Evolutionary conservation across 768 basidiomycete species (phyloP).

Genomic region (Amanita pseudoporphyria): DNA sequence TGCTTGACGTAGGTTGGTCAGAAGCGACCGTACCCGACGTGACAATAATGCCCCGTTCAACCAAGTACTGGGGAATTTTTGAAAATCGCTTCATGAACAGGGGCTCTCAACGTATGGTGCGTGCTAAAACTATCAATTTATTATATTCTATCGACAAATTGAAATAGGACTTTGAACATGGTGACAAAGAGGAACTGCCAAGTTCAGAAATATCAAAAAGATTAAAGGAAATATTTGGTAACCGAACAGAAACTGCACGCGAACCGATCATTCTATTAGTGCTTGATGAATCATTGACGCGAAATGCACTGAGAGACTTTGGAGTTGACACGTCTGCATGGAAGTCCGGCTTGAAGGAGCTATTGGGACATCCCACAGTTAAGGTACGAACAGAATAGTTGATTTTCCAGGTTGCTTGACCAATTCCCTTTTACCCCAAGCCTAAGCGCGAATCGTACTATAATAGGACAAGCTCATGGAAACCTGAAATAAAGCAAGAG

Average conservation of each 20-base stretch:
- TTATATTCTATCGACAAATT: background rate
- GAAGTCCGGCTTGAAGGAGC: constrained; percentile 27
- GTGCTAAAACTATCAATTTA: background rate
- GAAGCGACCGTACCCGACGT: constrained; percentile 21
- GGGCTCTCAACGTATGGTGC: constrained; percentile 9
- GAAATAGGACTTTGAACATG: constrained; percentile 21
- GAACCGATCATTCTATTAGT: constrained; percentile 38
- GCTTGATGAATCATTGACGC: constrained; percentile 28
- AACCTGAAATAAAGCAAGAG: background rate
- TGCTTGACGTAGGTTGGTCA: constrained; percentile 26
- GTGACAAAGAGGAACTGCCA: constrained; percentile 15
- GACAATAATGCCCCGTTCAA: constrained; percentile 9
- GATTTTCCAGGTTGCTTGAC: background rate
- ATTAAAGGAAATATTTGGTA: constrained; percentile 17
- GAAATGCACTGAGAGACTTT: constrained; percentile 27
- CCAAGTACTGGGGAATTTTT: constrained; percentile 16
- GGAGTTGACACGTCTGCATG: constrained; percentile 33
- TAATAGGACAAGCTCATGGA: background rate
- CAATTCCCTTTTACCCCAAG: background rate
- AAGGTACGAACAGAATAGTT: constrained; percentile 3
- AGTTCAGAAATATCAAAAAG: constrained; percentile 10
- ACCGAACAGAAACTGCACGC: constrained; percentile 4
- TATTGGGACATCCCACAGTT: constrained; percentile 15
- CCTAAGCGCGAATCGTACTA: background rate
- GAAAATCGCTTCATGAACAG: constrained; percentile 14